Evolutionary conservation across 345 rosid genomes (phyloP).

Genomic region (Eucalyptus virginea): DNA sequence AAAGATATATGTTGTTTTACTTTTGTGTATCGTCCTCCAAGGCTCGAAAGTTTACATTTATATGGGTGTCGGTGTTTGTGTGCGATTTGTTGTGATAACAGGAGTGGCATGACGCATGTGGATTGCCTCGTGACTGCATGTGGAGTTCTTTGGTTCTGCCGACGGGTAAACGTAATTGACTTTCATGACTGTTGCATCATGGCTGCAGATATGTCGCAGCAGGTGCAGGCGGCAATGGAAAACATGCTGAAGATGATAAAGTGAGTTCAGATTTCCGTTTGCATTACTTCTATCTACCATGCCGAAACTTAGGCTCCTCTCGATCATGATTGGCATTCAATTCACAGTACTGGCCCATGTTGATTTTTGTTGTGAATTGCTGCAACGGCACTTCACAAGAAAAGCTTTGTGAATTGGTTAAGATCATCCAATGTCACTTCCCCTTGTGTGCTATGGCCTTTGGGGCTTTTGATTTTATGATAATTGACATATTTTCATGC

Average conservation of each 20-base stretch:
- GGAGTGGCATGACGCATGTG: not conserved
- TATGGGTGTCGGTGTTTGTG: not conserved
- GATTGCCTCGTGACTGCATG: not conserved
- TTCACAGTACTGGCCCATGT: not conserved
- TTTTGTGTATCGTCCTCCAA: not conserved
- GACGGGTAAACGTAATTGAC: not conserved
- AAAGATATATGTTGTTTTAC: not conserved
- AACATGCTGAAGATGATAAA: conserved; percentile 77
- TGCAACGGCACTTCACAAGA: not conserved
- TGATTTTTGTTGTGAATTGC: not conserved
- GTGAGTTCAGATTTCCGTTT: conserved; percentile 19
- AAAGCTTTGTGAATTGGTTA: not conserved
- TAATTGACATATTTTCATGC: not conserved
- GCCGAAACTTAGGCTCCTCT: not conserved
- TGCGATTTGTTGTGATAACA: not conserved
- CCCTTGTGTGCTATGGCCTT: not conserved
- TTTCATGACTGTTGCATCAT: not conserved
- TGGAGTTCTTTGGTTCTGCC: not conserved
- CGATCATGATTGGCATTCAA: not conserved
- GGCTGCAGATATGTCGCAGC: conserved; percentile 71
- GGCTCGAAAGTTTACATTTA: not conserved
- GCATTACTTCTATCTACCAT: not conserved
- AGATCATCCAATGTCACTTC: not conserved
- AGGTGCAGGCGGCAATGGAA: conserved; percentile 65
- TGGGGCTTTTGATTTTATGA: not conserved